Percentiles rank a stretch among this genome's conserved stretches.
phyloP scores from a whole-genome alignment of 441 rosid species.

The Jatropha multifida region DNA sequence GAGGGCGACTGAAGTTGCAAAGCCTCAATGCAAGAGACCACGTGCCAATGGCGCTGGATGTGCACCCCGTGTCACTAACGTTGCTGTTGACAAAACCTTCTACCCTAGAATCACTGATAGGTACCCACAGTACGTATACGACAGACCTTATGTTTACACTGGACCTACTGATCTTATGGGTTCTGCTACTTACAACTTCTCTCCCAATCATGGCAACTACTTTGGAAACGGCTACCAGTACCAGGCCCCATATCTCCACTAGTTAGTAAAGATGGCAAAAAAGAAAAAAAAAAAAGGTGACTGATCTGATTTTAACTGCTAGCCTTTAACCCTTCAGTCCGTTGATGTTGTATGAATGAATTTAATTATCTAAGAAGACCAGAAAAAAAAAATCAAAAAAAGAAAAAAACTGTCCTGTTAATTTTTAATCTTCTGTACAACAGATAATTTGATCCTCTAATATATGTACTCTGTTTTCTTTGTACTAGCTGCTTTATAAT shows the following conservation, averaged over 20 bases:
- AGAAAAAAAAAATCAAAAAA: slow-evolving; percentile 23
- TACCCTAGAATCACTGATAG: slow-evolving; percentile 65
- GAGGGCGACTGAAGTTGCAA: slow-evolving; percentile 72
- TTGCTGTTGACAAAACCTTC: slow-evolving; percentile 52
- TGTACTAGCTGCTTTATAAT: slow-evolving; percentile 20
- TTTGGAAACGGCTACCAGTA: slow-evolving; percentile 88
- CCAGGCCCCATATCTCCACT: slow-evolving; percentile 86
- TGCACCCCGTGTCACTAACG: slow-evolving; percentile 52
- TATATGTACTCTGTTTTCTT: slow-evolving; percentile 55
- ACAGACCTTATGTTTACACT: slow-evolving; percentile 64
- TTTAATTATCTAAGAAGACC: slow-evolving; percentile 45
- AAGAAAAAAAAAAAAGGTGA: slow-evolving; percentile 33
- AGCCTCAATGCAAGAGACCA: slow-evolving; percentile 93
- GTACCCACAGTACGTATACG: slow-evolving; percentile 80
- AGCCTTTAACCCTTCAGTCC: slow-evolving; percentile 58
- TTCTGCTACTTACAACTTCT: slow-evolving; percentile 65
- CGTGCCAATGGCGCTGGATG: slow-evolving; percentile 63
- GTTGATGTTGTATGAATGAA: slow-evolving; percentile 60
- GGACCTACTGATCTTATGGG: slow-evolving; percentile 59
- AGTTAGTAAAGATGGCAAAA: slow-evolving; percentile 46
- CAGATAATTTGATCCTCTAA: slow-evolving; percentile 55
- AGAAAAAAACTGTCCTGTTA: slow-evolving; percentile 34
- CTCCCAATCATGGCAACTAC: slow-evolving; percentile 79
- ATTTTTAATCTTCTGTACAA: slow-evolving; percentile 50
- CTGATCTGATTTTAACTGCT: slow-evolving; percentile 68